Evolutionary conservation across 805 yeast species (phyloP).

Genomic region (Suhomyces sp.): DNA sequence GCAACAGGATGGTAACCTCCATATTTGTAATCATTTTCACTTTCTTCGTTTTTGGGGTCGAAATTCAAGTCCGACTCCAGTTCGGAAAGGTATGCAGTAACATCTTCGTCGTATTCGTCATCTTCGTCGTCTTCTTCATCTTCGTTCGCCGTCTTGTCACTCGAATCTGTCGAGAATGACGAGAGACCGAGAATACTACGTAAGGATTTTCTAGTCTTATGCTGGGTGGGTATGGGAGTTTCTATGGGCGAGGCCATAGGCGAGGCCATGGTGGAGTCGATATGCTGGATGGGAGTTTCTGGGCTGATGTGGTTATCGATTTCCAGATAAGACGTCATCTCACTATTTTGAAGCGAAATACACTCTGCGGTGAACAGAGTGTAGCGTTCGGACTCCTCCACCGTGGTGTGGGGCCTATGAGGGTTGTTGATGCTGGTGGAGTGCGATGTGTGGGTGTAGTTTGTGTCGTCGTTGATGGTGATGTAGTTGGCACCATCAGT

Average conservation of each 20-base stretch:
- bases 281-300: background rate
- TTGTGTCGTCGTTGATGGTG: conserved; percentile 4
- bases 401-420: conserved; percentile 2
- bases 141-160: conserved; percentile 2
- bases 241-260: too few relatives aligned
- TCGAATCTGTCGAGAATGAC: background rate
- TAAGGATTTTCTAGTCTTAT: conserved; percentile 6
- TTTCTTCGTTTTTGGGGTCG: conserved; percentile 46
- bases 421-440: conserved; percentile 1
- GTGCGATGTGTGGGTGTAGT: conserved; percentile 1
- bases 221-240: background rate
- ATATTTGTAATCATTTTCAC: conserved; percentile 48
- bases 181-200: conserved; percentile 6
- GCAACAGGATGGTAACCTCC: conserved; percentile 69
- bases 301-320: conserved; percentile 4
- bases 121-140: conserved; percentile 2
- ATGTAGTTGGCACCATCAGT: conserved; percentile 8
- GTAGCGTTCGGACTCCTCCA: conserved; percentile 19
- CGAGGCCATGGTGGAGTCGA: conserved; percentile 2
- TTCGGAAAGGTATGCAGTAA: conserved; percentile 18
- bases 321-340: conserved; percentile 27
- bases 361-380: conserved; percentile 36
- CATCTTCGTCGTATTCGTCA: conserved; percentile 12
- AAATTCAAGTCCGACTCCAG: conserved; percentile 27
- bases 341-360: conserved; percentile 37